phyloP scores from a whole-genome alignment of 345 rosid genomes.

The Balakata baccata region DNA sequence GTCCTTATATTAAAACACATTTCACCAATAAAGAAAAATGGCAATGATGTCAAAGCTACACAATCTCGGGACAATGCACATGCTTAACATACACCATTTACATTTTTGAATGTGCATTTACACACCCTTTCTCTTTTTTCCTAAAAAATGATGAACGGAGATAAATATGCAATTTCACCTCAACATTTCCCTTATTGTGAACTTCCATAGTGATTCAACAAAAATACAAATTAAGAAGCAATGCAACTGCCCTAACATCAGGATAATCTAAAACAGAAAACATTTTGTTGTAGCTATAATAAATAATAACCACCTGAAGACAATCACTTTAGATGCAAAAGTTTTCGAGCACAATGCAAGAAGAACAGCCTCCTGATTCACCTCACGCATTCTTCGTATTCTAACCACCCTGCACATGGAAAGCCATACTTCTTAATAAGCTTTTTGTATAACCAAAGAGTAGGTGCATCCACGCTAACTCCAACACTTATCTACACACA shows the following conservation, averaged over 20 bases:
- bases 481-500: not conserved
- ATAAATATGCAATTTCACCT: too few species aligned
- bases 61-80: not conserved
- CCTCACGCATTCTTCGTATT: conserved; percentile 83
- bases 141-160: too few species aligned
- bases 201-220: not conserved
- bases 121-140: not conserved
- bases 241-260: not conserved
- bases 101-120: not conserved
- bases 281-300: not conserved
- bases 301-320: conserved; percentile 65
- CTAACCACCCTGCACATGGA: conserved; percentile 72
- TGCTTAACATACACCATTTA: not conserved
- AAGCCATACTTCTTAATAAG: conserved; percentile 14
- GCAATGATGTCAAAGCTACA: not conserved
- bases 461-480: not conserved
- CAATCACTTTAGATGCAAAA: conserved; percentile 71
- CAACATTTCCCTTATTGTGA: not conserved
- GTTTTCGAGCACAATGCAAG: conserved; percentile 88
- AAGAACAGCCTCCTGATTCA: conserved; percentile 90
- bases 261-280: not conserved
- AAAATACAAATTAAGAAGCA: not conserved
- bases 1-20: not conserved
- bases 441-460: not conserved
- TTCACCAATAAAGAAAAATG: not conserved